A percentile compares a stretch with the other conserved stretches of the same genome.
phyloP scores from a whole-genome alignment of 2,329 filamentous ascomycete species.

The Colletotrichum brevisporum region DNA sequence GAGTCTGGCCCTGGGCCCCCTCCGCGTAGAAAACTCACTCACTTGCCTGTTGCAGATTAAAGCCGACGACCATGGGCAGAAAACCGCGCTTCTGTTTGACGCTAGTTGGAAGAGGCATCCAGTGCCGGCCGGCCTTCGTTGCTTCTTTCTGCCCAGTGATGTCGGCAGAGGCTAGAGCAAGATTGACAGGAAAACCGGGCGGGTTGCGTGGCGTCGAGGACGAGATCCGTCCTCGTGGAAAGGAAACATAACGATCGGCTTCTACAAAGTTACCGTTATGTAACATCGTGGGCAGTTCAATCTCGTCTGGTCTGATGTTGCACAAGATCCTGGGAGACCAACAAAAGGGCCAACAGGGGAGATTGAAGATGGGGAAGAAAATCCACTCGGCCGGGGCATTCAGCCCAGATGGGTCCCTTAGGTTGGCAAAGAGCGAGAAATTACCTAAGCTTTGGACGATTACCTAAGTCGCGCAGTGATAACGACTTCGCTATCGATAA shows the following conservation, averaged over 20 bases:
- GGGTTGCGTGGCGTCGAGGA: slow-evolving; percentile 1
- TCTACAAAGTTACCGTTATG: background rate
- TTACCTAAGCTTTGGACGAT: background rate
- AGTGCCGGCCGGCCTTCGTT: background rate
- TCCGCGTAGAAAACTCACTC: background rate
- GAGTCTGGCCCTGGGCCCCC: background rate
- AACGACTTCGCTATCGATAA: background rate
- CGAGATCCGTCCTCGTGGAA: background rate
- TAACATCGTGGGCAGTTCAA: slow-evolving; percentile 18
- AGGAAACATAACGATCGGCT: background rate
- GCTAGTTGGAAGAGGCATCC: slow-evolving; percentile 24
- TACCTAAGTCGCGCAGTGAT: background rate
- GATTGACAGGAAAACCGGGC: slow-evolving; percentile 3
- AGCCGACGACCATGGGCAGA: slow-evolving; percentile 1
- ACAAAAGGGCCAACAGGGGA: too few relatives aligned
- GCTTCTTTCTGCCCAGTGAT: too few relatives aligned
- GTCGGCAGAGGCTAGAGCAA: background rate
- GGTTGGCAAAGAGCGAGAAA: background rate
- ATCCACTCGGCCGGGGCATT: background rate
- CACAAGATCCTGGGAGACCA: background rate
- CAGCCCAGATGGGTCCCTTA: background rate
- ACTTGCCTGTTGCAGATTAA: slow-evolving; percentile 25
- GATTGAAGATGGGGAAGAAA: background rate
- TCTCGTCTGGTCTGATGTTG: slow-evolving; percentile 14
- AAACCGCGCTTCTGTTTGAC: slow-evolving; percentile 19